phyloP scores from a whole-genome alignment of 2,329 filamentous ascomycete genomes.

The Chaetoscypha palmicola region DNA sequence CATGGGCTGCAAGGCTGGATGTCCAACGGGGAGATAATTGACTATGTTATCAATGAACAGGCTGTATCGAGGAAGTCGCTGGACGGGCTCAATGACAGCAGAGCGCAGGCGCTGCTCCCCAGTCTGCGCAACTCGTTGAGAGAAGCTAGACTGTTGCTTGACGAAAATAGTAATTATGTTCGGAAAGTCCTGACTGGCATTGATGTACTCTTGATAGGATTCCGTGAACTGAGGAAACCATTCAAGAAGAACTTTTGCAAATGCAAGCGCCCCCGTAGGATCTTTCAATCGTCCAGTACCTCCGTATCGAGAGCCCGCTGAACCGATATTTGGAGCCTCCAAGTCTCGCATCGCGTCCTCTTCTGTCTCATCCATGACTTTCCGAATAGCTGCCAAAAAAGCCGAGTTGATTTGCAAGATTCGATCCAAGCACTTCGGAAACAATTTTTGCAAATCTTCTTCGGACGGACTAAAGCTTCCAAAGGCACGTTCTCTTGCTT shows the following conservation, averaged over 20 bases:
- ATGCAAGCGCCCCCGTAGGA: conserved; percentile 67
- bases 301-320: conserved; percentile 39
- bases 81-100: conserved; percentile 90
- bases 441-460: conserved; percentile 66
- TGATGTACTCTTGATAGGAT: conserved; percentile 90
- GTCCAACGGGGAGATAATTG: conserved; percentile 73
- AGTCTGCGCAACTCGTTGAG: conserved; percentile 68
- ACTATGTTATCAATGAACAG: conserved; percentile 95
- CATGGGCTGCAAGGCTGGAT: conserved; percentile 76
- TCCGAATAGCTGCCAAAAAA: conserved; percentile 71
- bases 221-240: conserved; percentile 92
- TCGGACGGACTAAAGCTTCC: conserved; percentile 65
- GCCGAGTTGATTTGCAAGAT: conserved; percentile 76
- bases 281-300: conserved; percentile 51
- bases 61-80: conserved; percentile 88
- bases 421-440: conserved; percentile 70
- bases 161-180: conserved; percentile 73
- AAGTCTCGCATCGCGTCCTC: conserved; percentile 72
- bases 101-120: conserved; percentile 90
- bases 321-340: conserved; percentile 48
- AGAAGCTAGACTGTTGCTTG: conserved; percentile 75
- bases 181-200: conserved; percentile 80
- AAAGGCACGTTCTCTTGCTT: conserved; percentile 50
- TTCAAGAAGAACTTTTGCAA: conserved; percentile 75
- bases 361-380: conserved; percentile 75